Conservation (phyloP, 768 basidiomycete species). For the Leccinum rimulosum region DNA sequence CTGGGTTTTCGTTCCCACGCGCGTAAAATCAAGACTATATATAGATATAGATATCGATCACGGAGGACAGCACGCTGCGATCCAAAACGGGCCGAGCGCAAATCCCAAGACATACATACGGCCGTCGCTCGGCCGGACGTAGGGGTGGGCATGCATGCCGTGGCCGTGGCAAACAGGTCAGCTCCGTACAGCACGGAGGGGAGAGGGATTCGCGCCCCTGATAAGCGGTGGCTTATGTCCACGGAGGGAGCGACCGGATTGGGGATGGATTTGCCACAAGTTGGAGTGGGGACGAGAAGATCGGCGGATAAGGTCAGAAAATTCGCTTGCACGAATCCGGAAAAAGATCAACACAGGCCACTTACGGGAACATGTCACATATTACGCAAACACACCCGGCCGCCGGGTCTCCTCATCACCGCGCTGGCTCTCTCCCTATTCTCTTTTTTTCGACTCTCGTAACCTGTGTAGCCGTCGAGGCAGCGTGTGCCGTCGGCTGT, state of each 20-base stretch:
- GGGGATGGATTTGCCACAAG: slow-evolving; percentile 27
- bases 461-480: neutral
- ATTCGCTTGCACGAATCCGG: slow-evolving; percentile 13
- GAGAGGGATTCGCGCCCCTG: slow-evolving; percentile 17
- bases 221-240: slow-evolving; percentile 26
- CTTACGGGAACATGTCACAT: slow-evolving; percentile 16
- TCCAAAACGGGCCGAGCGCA: slow-evolving; percentile 24
- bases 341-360: slow-evolving; percentile 32
- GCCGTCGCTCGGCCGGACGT: neutral
- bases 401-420: slow-evolving; percentile 2
- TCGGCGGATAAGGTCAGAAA: slow-evolving; percentile 37
- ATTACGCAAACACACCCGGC: neutral
- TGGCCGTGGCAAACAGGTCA: neutral
- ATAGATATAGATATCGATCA: slow-evolving; percentile 1
- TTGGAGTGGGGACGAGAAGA: slow-evolving; percentile 28
- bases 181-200: slow-evolving; percentile 23
- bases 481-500: neutral
- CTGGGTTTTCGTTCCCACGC: slow-evolving; percentile 44
- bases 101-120: slow-evolving; percentile 12
- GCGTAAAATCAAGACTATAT: slow-evolving; percentile 34
- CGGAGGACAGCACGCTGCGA: slow-evolving; percentile 16
- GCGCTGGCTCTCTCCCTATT: neutral
- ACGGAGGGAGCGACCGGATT: slow-evolving; percentile 22
- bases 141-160: too few relatives aligned
- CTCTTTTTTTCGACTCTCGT: neutral